Base-by-base conservation (phyloP, 495 filamentous ascomycete species). In the Xylaria nigripes region DNA sequence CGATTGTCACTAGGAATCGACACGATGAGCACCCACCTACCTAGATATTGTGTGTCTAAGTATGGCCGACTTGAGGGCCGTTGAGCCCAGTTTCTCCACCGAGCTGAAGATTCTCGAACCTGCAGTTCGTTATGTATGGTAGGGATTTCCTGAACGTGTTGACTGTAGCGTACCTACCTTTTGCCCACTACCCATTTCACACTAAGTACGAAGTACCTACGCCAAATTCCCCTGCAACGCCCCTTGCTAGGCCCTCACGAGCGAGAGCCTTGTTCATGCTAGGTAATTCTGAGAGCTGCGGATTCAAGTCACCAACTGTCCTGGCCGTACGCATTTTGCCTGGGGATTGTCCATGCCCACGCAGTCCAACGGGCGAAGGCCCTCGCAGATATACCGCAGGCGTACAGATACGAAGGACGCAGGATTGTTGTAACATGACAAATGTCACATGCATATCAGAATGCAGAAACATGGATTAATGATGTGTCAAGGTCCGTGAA, bases 391-490 rank as follows among this genome's bases (percentile, higher is more conserved):
- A 34, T 16, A 49, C 24, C n/a, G 22, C 44, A 13, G 32, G 21
- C 15, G 23, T 30, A 40, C 51, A 42, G 51, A 55, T 55, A 55
- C 53, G 53, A 50, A 30, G 38, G 43, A 44, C 40, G 38, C 46
- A 55, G 23, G 45, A 50, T 34, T 55, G 43, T 44, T 50, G 46
- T 49, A 55, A 55, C 53, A 55, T 55, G 53, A 55, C 53, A 55
- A 55, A 55, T 55, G 53, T 38, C 21, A 48, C 53, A 55, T 50
- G 53, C 53, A 55, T 55, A 55, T 40, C 40, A 25, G 46, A 50
- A 15, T 55, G 46, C 44, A 48, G 36, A 45, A 27, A 29, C 45
- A 24, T 38, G 53, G 53, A 36, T 45, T 15, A 18, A n/a, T 46
- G 25, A 48, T 50, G 40, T 50, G 23, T 38, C 29, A 38, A 55